Evolutionary conservation across 1,284 basidiomycete genomes (phyloP), one percentile per base, ranked within the genome.

Genomic region (Fomes fomentarius): DNA sequence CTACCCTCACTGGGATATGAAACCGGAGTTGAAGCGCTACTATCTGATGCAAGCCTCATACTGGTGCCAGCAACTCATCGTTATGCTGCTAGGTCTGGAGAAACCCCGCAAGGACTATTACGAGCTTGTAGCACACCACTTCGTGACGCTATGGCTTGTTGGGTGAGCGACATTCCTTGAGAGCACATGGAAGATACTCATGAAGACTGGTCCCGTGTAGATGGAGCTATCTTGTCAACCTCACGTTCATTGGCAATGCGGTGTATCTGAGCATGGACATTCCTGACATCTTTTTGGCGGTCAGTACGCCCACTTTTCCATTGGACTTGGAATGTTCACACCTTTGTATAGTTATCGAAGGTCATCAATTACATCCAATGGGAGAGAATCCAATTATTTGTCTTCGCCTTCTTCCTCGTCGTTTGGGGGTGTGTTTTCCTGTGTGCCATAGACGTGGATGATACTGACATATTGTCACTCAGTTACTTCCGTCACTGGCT

Each of bases 231-330:
- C 69, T 85, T 33, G 61, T 91, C 63, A 93, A 93, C 68, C 60
- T 93, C 47, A 98, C 96, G 0, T 77, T 87, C 62, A 96, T 98
- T 49, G 96, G 96, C 12, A 94, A 94, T 60, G 91, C 94, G 2
- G 85, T 99, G 24, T 98, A 92, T 66, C 82, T 96, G 67, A 96
- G 94, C 69, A 99, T 98, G 96, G 96, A 99, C 75, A 82, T 96
- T 30, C 94, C 95, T 2, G 96, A 99, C 69, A 76, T 85, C 21
- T 93, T 91, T 75, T 80, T 99, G 19, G 93, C 90, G 21, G 93
- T 94, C 58, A 63, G 89, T 42, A 8, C 46, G 17, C 75, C 33
- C 11, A n/a, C 22, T 10, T 24, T 7, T 45, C 24, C 17, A 22
- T 11, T 33, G 2, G 2, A 30, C n/a, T 33, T 4, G 12, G 24